A percentile compares a stretch with the other conserved stretches of the same genome.
These are phyloP conservation scores for Penicillium sp. DNA, from an alignment of 2,329 filamentous ascomycete genomes.

Conservation along the genomic window DNA sequence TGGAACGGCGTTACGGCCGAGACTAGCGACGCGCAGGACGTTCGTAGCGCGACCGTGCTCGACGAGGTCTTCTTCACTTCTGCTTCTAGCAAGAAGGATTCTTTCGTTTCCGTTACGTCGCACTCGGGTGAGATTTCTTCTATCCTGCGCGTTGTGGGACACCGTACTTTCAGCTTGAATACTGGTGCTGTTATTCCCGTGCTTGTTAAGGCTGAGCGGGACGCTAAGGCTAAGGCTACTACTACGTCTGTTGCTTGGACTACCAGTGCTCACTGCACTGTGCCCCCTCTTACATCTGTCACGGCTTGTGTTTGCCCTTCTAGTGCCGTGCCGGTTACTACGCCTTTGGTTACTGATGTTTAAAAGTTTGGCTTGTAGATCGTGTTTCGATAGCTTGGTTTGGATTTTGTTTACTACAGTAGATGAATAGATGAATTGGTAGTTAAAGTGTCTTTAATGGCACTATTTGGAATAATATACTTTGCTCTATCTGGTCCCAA, in stretches of 20 bases:
- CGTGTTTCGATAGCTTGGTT: neutral
- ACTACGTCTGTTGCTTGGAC: conserved; percentile 30
- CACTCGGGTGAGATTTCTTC: conserved; percentile 60
- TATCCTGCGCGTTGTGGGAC: conserved; percentile 48
- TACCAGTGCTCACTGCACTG: conserved; percentile 33
- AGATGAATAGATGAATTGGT: no score
- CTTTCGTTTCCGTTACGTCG: conserved; percentile 56
- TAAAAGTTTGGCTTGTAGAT: neutral
- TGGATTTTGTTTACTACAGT: neutral
- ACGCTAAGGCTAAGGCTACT: conserved; percentile 5
- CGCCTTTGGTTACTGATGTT: conserved; percentile 23
- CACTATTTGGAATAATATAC: no score
- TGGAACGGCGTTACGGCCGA: conserved; percentile 55
- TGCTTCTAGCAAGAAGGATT: conserved; percentile 36
- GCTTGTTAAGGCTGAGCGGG: conserved; percentile 46
- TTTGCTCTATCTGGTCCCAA: no score
- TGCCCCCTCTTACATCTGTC: conserved; percentile 32
- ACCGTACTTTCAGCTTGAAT: conserved; percentile 46
- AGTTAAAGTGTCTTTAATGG: no score
- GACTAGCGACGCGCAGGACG: conserved; percentile 49
- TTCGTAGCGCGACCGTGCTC: conserved; percentile 46
- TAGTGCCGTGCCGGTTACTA: conserved; percentile 32
- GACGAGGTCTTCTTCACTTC: conserved; percentile 51
- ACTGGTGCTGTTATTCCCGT: conserved; percentile 55
- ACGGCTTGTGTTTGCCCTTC: conserved; percentile 33